Evolutionary conservation across 1,139 yeast species (phyloP).

Genomic region (Diutina ranongensis): DNA sequence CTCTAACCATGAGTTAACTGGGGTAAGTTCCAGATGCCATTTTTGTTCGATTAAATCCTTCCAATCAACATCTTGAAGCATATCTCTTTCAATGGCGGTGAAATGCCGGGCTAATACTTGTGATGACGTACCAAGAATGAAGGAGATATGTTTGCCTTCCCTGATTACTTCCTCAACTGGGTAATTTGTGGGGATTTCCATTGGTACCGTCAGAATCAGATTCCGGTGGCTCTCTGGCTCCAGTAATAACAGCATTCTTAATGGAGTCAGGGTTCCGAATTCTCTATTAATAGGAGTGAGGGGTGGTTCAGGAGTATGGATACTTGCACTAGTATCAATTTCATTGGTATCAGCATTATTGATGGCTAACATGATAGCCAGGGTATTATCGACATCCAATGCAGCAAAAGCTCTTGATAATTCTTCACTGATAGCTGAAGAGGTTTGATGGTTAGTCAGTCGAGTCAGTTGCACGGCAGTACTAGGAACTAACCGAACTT

Average conservation of each 20-base stretch:
- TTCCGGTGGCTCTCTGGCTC: neutral
- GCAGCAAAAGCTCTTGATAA: neutral
- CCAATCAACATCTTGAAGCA: conserved; percentile 84
- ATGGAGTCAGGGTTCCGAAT: conserved; percentile 14
- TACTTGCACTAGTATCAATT: conserved; percentile 10
- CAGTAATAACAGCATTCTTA: neutral
- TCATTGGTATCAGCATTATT: conserved; percentile 32
- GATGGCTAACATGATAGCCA: conserved; percentile 29
- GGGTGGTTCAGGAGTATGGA: conserved; percentile 2
- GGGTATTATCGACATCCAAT: conserved; percentile 14
- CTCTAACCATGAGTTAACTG: conserved; percentile 82
- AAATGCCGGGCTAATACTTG: conserved; percentile 61
- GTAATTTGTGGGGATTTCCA: neutral
- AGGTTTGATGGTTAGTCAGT: too few species aligned
- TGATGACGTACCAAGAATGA: conserved; percentile 63
- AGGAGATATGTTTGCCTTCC: conserved; percentile 54
- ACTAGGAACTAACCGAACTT: neutral
- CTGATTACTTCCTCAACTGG: conserved; percentile 17
- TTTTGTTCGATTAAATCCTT: conserved; percentile 70
- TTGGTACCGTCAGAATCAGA: neutral
- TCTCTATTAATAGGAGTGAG: neutral
- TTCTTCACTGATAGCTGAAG: too few species aligned
- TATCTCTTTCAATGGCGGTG: conserved; percentile 78
- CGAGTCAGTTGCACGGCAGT: neutral
- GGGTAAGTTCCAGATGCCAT: conserved; percentile 57